Conservation (phyloP, 2,329 filamentous ascomycete genomes). For the Hypocrella siamensis region DNA sequence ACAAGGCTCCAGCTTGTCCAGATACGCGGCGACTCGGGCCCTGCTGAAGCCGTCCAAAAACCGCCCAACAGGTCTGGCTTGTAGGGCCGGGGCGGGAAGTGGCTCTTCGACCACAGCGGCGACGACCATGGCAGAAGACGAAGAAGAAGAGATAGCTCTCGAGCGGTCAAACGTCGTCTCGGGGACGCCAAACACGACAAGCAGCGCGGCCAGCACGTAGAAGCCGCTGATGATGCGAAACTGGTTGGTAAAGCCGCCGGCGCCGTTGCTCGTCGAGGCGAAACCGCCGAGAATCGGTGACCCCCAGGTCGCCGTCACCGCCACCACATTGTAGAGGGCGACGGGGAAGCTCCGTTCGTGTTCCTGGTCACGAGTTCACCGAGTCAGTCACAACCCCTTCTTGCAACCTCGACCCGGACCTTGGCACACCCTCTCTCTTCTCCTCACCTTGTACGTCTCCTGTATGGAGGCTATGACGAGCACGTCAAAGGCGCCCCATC, state of each 20-base stretch:
- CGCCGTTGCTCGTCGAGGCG: slow-evolving; percentile 20
- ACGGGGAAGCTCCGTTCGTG: slow-evolving; percentile 33
- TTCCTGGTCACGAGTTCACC: slow-evolving; percentile 23
- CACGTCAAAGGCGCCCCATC: slow-evolving; percentile 43
- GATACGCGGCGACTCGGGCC: slow-evolving; percentile 18
- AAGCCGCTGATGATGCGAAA: slow-evolving; percentile 36
- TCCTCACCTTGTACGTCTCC: slow-evolving; percentile 40
- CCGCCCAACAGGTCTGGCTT: slow-evolving; percentile 9
- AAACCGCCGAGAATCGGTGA: slow-evolving; percentile 36
- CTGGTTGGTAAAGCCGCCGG: slow-evolving; percentile 26
- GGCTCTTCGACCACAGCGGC: too few species aligned
- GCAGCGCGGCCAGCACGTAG: slow-evolving; percentile 27
- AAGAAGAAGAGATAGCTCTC: slow-evolving; percentile 5
- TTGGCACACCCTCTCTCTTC: too few species aligned
- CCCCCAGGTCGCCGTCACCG: slow-evolving; percentile 33
- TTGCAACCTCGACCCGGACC: too few species aligned
- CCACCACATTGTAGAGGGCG: slow-evolving; percentile 27
- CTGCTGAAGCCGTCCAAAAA: slow-evolving; percentile 14
- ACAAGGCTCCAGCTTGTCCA: slow-evolving; percentile 21
- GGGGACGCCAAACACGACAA: slow-evolving; percentile 30
- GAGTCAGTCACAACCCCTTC: too few species aligned
- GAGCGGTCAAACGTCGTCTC: slow-evolving; percentile 37
- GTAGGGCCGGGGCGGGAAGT: slow-evolving; percentile 7
- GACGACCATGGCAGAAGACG: too few species aligned
- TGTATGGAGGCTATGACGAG: slow-evolving; percentile 35